These are phyloP conservation scores for Cryphonectria parasitica DNA, from an alignment of 2,329 filamentous ascomycete species.

Conservation along the genomic window DNA sequence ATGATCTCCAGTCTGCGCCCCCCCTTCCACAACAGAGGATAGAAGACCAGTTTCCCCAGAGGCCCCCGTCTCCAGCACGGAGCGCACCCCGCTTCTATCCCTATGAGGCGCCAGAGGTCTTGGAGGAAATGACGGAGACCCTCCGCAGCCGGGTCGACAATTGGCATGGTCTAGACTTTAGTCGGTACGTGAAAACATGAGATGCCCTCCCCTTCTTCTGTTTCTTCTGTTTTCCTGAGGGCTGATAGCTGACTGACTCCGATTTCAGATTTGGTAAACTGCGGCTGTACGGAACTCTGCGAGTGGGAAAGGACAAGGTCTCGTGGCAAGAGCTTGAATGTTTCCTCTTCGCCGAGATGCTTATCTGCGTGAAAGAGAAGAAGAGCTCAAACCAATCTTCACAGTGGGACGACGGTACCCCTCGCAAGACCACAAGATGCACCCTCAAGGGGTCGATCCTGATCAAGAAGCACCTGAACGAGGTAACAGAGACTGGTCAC, in stretches of 20 bases:
- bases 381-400: conserved; percentile 59
- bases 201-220: conserved; percentile 30
- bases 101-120: conserved; percentile 74
- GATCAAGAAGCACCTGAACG: conserved; percentile 96
- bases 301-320: conserved; percentile 93
- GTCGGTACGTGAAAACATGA: conserved; percentile 54
- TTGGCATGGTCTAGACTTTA: conserved; percentile 95
- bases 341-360: conserved; percentile 97
- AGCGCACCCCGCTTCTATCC: conserved; percentile 63
- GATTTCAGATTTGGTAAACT: conserved; percentile 80
- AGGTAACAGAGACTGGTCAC: conserved; percentile 72
- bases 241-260: conserved; percentile 36
- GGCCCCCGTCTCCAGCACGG: conserved; percentile 63
- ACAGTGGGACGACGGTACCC: conserved; percentile 68
- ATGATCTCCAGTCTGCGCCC: conserved; percentile 69
- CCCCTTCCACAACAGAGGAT: conserved; percentile 49
- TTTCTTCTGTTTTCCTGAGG: background rate
- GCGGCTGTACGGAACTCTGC: conserved; percentile 83
- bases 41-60: conserved; percentile 56
- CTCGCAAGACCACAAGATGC: conserved; percentile 72
- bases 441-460: conserved; percentile 96
- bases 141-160: conserved; percentile 90
- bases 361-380: conserved; percentile 99
- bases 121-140: conserved; percentile 86
- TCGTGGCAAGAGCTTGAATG: conserved; percentile 98